Evolutionary conservation across 2,329 filamentous ascomycete genomes (phyloP).

Genomic region (Aspergillus ustus): DNA sequence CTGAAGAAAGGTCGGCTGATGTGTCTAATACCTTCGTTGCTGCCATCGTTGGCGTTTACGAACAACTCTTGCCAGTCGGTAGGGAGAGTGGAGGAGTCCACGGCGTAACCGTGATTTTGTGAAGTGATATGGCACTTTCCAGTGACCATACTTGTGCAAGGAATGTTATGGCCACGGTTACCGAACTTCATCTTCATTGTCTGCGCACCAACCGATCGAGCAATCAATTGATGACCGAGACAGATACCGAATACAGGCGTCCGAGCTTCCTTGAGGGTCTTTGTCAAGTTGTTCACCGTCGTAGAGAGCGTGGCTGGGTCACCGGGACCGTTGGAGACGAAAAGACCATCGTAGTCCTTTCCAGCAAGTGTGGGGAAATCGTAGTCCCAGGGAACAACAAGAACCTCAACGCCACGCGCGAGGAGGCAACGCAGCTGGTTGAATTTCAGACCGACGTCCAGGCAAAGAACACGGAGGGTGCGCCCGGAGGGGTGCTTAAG

Average conservation of each 20-base stretch:
- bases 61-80: constrained; percentile 90
- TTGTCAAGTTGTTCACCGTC: constrained; percentile 79
- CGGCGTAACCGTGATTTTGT: constrained; percentile 96
- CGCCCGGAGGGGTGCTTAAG: constrained; percentile 89
- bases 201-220: constrained; percentile 80
- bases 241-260: constrained; percentile 96
- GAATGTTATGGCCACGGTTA: constrained; percentile 98
- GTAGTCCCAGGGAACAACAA: constrained; percentile 96
- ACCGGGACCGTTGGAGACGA: constrained; percentile 96
- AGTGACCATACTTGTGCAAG: constrained; percentile 92
- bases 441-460: constrained; percentile 98
- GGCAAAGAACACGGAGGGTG: constrained; percentile 82
- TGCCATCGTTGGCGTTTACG: constrained; percentile 96
- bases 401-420: constrained; percentile 86
- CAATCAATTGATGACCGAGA: constrained; percentile 90
- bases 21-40: constrained; percentile 97
- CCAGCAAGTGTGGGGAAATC: constrained; percentile 78
- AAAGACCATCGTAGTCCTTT: constrained; percentile 91
- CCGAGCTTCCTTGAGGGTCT: constrained; percentile 75
- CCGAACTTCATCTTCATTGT: constrained; percentile 99
- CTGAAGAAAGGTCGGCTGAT: constrained; percentile 87
- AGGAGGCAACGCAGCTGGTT: constrained; percentile 96
- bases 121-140: constrained; percentile 99
- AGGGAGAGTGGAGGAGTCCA: constrained; percentile 77
- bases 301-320: constrained; percentile 82